phyloP scores from a whole-genome alignment of 805 yeast species.

The Suhomyces faveliae region DNA sequence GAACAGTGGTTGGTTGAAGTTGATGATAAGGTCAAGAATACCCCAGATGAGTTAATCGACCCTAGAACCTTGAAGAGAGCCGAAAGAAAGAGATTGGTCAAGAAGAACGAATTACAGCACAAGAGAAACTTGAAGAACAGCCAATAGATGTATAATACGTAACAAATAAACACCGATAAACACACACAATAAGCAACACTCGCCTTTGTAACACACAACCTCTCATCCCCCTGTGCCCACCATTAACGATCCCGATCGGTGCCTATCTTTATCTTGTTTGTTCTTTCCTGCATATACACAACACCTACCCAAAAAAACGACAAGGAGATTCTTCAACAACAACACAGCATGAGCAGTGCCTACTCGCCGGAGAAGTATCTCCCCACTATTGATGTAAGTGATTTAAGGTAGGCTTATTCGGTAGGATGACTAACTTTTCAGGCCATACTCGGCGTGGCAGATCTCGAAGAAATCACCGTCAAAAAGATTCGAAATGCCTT shows the following conservation, averaged over 20 bases:
- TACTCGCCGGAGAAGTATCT: conserved; percentile 39
- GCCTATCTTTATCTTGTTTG: background rate
- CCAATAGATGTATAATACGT: conserved; percentile 8
- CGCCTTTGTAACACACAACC: background rate
- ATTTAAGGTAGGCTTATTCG: background rate
- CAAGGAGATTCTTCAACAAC: background rate
- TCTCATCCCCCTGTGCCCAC: too few species aligned
- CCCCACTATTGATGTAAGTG: conserved; percentile 64
- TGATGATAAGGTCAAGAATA: conserved; percentile 62
- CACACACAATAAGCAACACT: background rate
- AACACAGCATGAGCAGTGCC: conserved; percentile 1
- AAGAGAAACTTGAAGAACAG: conserved; percentile 65
- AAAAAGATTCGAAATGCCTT: conserved; percentile 68
- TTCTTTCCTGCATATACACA: background rate
- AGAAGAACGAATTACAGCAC: conserved; percentile 82
- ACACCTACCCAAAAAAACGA: background rate
- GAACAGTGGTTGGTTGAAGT: conserved; percentile 96
- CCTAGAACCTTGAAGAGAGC: conserved; percentile 81
- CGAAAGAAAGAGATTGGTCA: conserved; percentile 80
- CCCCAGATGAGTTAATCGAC: conserved; percentile 64
- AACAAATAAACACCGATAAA: background rate
- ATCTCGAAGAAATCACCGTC: conserved; percentile 66
- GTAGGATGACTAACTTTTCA: conserved; percentile 34
- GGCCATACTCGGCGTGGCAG: conserved; percentile 73
- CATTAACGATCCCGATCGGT: background rate